Percentiles rank a stretch among this genome's conserved stretches.
phyloP scores from a whole-genome alignment of 257 asterid species.

The Nicotiana tabacum region DNA sequence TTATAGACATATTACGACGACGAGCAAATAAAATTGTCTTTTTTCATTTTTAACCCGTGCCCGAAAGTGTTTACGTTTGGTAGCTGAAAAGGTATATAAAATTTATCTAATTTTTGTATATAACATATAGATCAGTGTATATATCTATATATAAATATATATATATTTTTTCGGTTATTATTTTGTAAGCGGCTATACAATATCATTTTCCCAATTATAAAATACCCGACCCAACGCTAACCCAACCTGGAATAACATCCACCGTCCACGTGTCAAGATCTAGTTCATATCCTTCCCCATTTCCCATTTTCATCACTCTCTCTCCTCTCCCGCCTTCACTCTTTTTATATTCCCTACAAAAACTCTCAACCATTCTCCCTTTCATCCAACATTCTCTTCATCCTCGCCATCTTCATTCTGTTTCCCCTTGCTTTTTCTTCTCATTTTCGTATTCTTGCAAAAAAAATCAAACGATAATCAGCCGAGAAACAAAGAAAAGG shows the following conservation, averaged over 20 bases:
- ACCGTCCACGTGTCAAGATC: slow-evolving; percentile 12
- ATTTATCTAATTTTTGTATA: no score
- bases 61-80: no score
- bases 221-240: not conserved
- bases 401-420: not conserved
- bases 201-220: no score
- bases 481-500: not conserved
- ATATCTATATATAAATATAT: no score
- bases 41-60: no score
- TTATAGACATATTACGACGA: not conserved
- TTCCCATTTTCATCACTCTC: not conserved
- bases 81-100: no score
- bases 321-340: slow-evolving; percentile 30
- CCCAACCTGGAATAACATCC: not conserved
- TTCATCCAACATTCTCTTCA: slow-evolving; percentile 7
- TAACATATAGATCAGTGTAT: no score
- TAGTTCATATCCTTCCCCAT: not conserved
- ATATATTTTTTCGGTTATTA: no score
- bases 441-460: not conserved
- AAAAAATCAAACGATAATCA: not conserved
- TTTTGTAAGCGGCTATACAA: no score
- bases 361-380: slow-evolving; percentile 35
- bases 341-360: slow-evolving; percentile 38
- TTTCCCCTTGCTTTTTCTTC: not conserved
- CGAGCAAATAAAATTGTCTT: no score